Evolutionary conservation across 148 eudicot species (phyloP).

Genomic region (Spergularia marina): DNA sequence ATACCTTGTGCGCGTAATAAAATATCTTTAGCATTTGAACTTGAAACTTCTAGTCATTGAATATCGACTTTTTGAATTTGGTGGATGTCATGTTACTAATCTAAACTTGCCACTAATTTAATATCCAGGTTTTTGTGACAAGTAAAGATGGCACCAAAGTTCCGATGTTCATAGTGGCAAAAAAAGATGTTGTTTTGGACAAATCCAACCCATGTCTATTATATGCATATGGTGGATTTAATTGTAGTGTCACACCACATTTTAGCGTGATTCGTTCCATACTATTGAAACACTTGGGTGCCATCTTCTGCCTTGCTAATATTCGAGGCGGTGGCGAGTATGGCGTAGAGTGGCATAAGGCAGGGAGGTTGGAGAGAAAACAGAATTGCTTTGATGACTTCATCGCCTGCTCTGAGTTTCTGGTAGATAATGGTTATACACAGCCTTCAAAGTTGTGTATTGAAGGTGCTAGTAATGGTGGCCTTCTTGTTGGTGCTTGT

Average conservation of each 20-base stretch:
- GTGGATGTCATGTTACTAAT: background rate
- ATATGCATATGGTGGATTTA: slow-evolving; percentile 86
- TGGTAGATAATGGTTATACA: slow-evolving; percentile 69
- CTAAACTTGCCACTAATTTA: background rate
- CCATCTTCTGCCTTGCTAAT: slow-evolving; percentile 73
- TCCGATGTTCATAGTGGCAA: slow-evolving; percentile 75
- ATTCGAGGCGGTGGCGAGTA: slow-evolving; percentile 98
- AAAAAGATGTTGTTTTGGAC: slow-evolving; percentile 52
- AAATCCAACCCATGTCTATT: slow-evolving; percentile 87
- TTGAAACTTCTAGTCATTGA: too few species aligned
- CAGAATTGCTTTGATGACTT: slow-evolving; percentile 92
- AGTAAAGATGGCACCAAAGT: slow-evolving; percentile 81
- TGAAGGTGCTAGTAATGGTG: slow-evolving; percentile 98
- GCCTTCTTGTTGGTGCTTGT: slow-evolving; percentile 89
- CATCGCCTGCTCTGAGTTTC: slow-evolving; percentile 76
- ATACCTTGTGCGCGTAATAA: too few species aligned
- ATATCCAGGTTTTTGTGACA: slow-evolving; percentile 59
- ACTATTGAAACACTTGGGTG: slow-evolving; percentile 62
- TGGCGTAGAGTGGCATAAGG: slow-evolving; percentile 96
- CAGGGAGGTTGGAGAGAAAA: slow-evolving; percentile 66
- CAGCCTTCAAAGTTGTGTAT: slow-evolving; percentile 78
- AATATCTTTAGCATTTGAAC: too few species aligned
- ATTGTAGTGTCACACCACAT: slow-evolving; percentile 64
- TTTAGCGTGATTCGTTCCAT: slow-evolving; percentile 61
- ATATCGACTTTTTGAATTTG: too few species aligned